Evolutionary conservation across 1,284 basidiomycete genomes (phyloP).

Genomic region (Ustilago curta): DNA sequence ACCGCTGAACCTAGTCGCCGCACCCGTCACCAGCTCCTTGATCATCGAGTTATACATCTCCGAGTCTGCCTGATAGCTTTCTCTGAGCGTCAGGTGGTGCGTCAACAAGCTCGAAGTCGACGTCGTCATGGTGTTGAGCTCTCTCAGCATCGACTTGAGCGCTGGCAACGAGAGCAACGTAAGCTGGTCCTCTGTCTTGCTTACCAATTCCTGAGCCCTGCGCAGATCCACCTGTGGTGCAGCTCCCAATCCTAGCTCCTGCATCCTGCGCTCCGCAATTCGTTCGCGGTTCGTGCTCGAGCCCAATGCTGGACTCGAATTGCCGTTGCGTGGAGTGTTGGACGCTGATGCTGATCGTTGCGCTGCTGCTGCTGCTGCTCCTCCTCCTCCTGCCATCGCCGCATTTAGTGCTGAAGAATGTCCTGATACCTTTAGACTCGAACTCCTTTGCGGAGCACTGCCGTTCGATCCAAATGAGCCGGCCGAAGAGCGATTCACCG

Average conservation of each 20-base stretch:
- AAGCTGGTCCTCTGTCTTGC: constrained; percentile 57
- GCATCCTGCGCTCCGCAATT: constrained; percentile 52
- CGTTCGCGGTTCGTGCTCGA: constrained; percentile 43
- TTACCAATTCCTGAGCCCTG: constrained; percentile 53
- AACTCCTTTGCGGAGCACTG: constrained; percentile 23
- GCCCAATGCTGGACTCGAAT: constrained; percentile 36
- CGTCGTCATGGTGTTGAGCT: constrained; percentile 56
- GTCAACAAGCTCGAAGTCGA: constrained; percentile 60
- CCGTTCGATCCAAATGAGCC: constrained; percentile 9
- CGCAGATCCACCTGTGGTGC: constrained; percentile 51
- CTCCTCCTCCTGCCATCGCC: background rate
- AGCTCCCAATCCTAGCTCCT: constrained; percentile 55
- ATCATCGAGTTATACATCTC: constrained; percentile 68
- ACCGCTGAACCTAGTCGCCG: constrained; percentile 49
- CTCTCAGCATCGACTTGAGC: constrained; percentile 54
- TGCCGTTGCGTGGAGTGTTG: constrained; percentile 48
- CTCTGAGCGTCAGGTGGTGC: constrained; percentile 63
- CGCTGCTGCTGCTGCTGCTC: constrained; percentile 14
- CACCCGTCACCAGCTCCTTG: constrained; percentile 65
- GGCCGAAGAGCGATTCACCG: constrained; percentile 8
- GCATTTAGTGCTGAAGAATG: constrained; percentile 5
- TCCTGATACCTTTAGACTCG: constrained; percentile 23
- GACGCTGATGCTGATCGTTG: constrained; percentile 37
- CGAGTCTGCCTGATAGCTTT: constrained; percentile 60
- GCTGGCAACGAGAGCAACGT: constrained; percentile 62